These are phyloP conservation scores for Proliferodiscus dingleyae DNA, from an alignment of 2,329 filamentous ascomycete genomes.

Conservation along the genomic window DNA sequence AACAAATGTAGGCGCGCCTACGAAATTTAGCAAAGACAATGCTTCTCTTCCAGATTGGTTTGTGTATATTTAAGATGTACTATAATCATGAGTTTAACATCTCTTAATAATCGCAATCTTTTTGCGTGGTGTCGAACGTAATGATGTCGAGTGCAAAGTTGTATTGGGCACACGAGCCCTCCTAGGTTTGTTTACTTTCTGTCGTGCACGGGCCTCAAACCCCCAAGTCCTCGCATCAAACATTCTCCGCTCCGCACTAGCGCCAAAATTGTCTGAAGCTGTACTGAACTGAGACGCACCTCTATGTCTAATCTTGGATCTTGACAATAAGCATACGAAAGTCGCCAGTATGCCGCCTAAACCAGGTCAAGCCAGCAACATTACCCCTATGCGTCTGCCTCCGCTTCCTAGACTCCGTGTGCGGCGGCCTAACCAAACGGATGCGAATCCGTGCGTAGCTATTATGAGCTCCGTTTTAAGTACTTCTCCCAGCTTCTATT, in stretches of 20 bases:
- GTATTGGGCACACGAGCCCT: slow-evolving; percentile 1
- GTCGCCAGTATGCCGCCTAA: slow-evolving; percentile 33
- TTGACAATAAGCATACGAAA: too few relatives aligned
- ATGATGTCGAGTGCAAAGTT: slow-evolving; percentile 8
- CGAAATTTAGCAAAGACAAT: too few relatives aligned
- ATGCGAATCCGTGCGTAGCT: slow-evolving; percentile 59
- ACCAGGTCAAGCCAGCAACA: slow-evolving; percentile 29
- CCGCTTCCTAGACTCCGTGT: slow-evolving; percentile 60
- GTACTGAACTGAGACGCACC: background rate
- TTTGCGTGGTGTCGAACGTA: slow-evolving; percentile 12
- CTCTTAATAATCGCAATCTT: too few relatives aligned
- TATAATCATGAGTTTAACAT: too few relatives aligned
- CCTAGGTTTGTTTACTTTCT: slow-evolving; percentile 21
- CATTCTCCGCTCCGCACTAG: slow-evolving; percentile 12
- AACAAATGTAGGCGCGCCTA: too few relatives aligned
- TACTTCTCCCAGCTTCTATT: slow-evolving; percentile 33
- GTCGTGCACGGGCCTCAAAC: too few relatives aligned
- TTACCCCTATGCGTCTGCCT: slow-evolving; percentile 40
- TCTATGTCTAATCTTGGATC: background rate
- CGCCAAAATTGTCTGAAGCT: slow-evolving; percentile 18
- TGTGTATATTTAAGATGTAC: too few relatives aligned
- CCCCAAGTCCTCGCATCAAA: background rate
- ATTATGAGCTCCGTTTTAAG: slow-evolving; percentile 64
- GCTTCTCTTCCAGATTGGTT: too few relatives aligned
- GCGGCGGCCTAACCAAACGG: slow-evolving; percentile 56